Conservation (phyloP, 352 stramenopile genomes). For the Phytophthora chlamydospora region DNA sequence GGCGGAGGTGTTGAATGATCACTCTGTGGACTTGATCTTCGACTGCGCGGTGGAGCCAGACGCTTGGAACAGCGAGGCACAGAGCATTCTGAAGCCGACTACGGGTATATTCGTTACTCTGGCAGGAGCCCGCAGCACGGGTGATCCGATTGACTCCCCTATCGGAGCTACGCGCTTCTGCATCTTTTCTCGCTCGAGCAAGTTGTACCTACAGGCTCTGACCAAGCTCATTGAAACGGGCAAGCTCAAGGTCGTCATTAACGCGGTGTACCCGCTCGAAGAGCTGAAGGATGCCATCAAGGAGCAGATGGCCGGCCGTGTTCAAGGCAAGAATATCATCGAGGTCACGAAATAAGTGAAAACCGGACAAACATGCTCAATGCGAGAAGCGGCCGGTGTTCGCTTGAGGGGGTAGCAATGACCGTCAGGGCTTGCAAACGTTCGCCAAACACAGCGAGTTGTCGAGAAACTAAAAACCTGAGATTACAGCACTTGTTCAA, state of each 20-base stretch:
- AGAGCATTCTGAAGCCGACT: constrained; percentile 37
- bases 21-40: constrained; percentile 45
- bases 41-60: constrained; percentile 38
- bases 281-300: constrained; percentile 50
- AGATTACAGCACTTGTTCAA: not conserved
- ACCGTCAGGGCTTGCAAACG: not conserved
- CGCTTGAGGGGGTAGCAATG: too few species aligned
- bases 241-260: constrained; percentile 35
- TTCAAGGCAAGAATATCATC: constrained; percentile 63
- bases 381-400: not conserved
- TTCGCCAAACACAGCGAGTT: not conserved
- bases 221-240: constrained; percentile 40
- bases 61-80: constrained; percentile 35
- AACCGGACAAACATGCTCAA: constrained; percentile 6
- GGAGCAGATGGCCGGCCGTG: constrained; percentile 46
- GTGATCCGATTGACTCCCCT: constrained; percentile 42
- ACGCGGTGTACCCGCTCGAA: constrained; percentile 39
- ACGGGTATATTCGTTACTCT: constrained; percentile 41
- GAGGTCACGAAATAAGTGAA: constrained; percentile 24
- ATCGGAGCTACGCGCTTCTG: constrained; percentile 44
- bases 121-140: constrained; percentile 21
- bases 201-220: constrained; percentile 12
- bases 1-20: constrained; percentile 30
- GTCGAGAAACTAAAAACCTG: not conserved
- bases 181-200: constrained; percentile 10